Evolutionary conservation across 176 grass and related monocot species (phyloP), one percentile per base, ranked within the genome.

Genomic region (Oryza australiensis): DNA sequence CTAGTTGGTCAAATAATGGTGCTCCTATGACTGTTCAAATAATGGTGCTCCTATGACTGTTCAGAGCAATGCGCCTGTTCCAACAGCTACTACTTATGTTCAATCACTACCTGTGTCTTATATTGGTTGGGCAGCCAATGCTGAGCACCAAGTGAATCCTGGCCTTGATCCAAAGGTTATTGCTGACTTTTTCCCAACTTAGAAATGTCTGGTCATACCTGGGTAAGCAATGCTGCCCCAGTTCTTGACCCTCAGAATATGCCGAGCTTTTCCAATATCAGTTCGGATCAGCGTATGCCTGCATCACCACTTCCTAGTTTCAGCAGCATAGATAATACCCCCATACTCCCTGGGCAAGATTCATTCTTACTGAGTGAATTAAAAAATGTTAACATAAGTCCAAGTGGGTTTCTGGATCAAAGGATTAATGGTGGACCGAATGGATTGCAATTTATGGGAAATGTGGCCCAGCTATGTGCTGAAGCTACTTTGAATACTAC

Each of bases 321-420:
- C 16, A 68, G 43, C 59, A 82, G 64, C 59, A 68, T 77, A 37
- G 83, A 88, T 59, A 81, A 78, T 86, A 60, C 53, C n/a, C 82
- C 89, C 41, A 86, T 82, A 46, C 43, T 89, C 64, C 27, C 67
- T 62, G 92, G 89, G 67, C 85, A 87, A 75, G 88, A 84, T 73
- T 70, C 65, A 34, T 74, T 84, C 34, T 85, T 93, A 77, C 88
- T 87, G 29, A 70, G 76, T 78, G 80, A 63, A 84, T n/a, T 98
- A 43, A 89, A 84, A 26, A 90, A 82, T 82, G 81, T 91, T 32
- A n/a, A n/a, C n/a, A n/a, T n/a, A n/a, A n/a, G n/a, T n/a, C n/a
- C n/a, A n/a, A n/a, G n/a, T n/a, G n/a, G n/a, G n/a, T n/a, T n/a
- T n/a, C n/a, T n/a, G n/a, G n/a, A n/a, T n/a, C n/a, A n/a, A n/a